A percentile compares a stretch with the other conserved stretches of the same genome.
Conservation (phyloP, 306 rosid genomes). For the Dryas octopetala region DNA sequence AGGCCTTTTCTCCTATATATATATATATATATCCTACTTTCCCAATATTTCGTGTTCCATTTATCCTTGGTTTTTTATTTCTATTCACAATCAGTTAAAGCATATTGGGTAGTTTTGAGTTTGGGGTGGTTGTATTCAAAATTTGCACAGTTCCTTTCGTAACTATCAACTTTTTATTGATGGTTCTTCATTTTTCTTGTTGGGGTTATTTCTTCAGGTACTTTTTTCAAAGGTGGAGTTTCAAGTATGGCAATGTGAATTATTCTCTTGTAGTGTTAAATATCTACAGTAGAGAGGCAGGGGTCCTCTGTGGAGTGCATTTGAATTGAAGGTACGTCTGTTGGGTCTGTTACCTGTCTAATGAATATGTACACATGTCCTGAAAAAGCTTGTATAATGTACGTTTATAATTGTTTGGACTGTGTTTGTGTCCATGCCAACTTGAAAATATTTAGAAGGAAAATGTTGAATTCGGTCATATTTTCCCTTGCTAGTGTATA, state of each 20-base stretch:
- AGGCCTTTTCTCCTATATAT: neutral
- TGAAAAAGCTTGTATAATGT: neutral
- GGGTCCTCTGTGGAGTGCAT: neutral
- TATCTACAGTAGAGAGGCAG: too few relatives aligned
- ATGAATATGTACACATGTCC: neutral
- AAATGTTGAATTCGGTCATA: neutral
- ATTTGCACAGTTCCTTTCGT: too few relatives aligned
- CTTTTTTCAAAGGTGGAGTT: slow-evolving; percentile 29
- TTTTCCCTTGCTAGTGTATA: too few relatives aligned
- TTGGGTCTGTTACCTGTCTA: neutral
- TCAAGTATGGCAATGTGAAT: slow-evolving; percentile 2
- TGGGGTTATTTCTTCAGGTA: slow-evolving; percentile 26
- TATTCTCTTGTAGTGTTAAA: too few relatives aligned
- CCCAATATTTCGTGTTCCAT: slow-evolving; percentile 3
- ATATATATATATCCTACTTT: neutral
- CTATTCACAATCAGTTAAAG: too few relatives aligned
- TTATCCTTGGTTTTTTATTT: neutral
- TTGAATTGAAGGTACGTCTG: neutral
- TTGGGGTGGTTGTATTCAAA: too few relatives aligned
- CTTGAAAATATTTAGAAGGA: neutral
- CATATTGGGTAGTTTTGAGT: too few relatives aligned
- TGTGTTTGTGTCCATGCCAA: neutral
- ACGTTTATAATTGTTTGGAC: neutral
- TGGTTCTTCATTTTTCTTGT: neutral
- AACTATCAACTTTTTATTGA: neutral